Conservation (phyloP, 2,329 filamentous ascomycete genomes). For the Xylariaceae sp. region DNA sequence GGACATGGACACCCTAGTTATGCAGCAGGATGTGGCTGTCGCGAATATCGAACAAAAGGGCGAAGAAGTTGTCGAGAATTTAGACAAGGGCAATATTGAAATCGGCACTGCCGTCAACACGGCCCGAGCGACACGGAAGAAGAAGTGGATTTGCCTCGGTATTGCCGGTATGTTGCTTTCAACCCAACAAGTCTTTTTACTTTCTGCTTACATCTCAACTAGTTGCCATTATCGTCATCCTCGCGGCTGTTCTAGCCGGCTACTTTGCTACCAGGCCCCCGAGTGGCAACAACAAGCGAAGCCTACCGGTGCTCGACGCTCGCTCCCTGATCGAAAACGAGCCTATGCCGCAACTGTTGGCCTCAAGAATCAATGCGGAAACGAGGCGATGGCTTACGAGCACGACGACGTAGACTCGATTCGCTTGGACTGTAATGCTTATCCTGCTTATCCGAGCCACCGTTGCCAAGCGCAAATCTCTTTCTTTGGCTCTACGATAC, state of each 20-base stretch:
- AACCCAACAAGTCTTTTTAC: neutral
- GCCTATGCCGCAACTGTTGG: conserved; percentile 30
- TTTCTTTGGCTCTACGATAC: conserved; percentile 18
- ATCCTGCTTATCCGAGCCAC: conserved; percentile 1
- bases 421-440: neutral
- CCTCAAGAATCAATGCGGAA: conserved; percentile 34
- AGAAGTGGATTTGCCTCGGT: conserved; percentile 96
- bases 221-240: conserved; percentile 61
- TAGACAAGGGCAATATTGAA: conserved; percentile 84
- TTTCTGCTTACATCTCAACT: conserved; percentile 37
- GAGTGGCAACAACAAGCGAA: conserved; percentile 28
- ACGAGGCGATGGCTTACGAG: conserved; percentile 31
- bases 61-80: conserved; percentile 83
- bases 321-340: conserved; percentile 30
- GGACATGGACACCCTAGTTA: conserved; percentile 83
- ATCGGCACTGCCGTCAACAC: conserved; percentile 83
- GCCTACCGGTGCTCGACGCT: conserved; percentile 30
- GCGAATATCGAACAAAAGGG: conserved; percentile 84
- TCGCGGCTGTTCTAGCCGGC: conserved; percentile 55
- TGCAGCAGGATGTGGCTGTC: conserved; percentile 84
- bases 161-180: conserved; percentile 63
- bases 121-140: conserved; percentile 79
- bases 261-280: conserved; percentile 34
- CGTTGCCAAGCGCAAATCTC: conserved; percentile 5
- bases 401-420: conserved; percentile 21